phyloP scores from a whole-genome alignment of 495 filamentous ascomycete genomes.

The Beverwykella pulmonaria region DNA sequence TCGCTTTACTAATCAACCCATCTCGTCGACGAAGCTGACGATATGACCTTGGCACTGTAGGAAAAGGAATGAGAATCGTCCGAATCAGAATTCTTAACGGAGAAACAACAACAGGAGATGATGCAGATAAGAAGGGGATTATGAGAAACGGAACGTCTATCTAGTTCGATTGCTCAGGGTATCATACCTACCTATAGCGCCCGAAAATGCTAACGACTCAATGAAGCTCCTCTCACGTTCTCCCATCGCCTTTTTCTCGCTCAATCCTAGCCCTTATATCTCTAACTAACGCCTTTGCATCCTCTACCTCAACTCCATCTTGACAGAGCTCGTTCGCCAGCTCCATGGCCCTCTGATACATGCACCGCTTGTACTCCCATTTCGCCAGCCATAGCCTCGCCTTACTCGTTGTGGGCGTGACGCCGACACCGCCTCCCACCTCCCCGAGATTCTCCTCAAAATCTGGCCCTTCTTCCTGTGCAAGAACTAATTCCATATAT shows the following conservation, averaged over 20 bases:
- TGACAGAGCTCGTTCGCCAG: slow-evolving; percentile 89
- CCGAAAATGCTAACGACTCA: slow-evolving; percentile 1
- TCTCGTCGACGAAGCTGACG: too few species aligned
- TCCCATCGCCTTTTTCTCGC: slow-evolving; percentile 39
- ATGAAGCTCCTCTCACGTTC: neutral
- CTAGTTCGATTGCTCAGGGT: slow-evolving; percentile 6
- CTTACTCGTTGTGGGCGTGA: slow-evolving; percentile 85
- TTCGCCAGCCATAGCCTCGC: slow-evolving; percentile 93
- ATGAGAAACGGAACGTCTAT: neutral
- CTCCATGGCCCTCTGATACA: slow-evolving; percentile 74
- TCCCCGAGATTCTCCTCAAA: slow-evolving; percentile 53
- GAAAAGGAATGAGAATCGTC: too few species aligned
- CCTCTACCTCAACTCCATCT: slow-evolving; percentile 96
- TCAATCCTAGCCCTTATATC: slow-evolving; percentile 85
- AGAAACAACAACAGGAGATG: too few species aligned
- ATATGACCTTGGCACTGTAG: too few species aligned
- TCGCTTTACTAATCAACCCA: too few species aligned
- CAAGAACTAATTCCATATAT: slow-evolving; percentile 94
- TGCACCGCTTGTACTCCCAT: slow-evolving; percentile 72
- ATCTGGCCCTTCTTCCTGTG: slow-evolving; percentile 75
- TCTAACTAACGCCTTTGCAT: slow-evolving; percentile 91
- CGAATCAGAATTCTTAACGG: too few species aligned
- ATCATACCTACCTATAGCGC: slow-evolving; percentile 16
- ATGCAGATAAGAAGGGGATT: neutral
- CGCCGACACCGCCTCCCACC: slow-evolving; percentile 54